phyloP scores from a whole-genome alignment of 768 basidiomycete species.

The Phanerodontia chrysosporium region DNA sequence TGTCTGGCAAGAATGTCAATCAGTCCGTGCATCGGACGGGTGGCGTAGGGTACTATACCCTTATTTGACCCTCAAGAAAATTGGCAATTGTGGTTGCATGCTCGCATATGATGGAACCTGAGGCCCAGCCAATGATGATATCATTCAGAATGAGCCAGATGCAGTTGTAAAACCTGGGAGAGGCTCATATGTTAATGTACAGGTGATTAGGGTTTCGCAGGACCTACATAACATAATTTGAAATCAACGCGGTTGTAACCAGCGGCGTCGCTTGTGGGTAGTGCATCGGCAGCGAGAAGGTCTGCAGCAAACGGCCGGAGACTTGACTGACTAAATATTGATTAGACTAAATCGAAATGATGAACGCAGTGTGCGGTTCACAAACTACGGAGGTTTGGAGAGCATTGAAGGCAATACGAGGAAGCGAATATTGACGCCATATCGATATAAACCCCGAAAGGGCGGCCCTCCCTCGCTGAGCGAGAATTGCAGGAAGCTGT shows the following conservation, averaged over 20 bases:
- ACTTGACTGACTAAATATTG: constrained; percentile 5
- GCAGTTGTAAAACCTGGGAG: constrained; percentile 78
- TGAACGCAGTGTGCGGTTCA: too few species aligned
- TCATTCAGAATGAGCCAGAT: constrained; percentile 93
- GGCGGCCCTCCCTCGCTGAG: too few species aligned
- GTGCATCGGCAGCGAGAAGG: constrained; percentile 24
- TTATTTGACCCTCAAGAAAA: constrained; percentile 21
- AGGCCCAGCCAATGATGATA: constrained; percentile 73
- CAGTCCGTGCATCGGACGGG: constrained; percentile 24
- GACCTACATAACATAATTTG: constrained; percentile 64
- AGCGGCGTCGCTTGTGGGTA: constrained; percentile 6
- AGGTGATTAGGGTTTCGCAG: background rate
- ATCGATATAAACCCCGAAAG: too few species aligned
- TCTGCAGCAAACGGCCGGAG: constrained; percentile 14
- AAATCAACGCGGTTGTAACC: constrained; percentile 25
- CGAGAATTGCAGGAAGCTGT: too few species aligned
- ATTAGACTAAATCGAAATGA: background rate
- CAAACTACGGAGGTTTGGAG: background rate
- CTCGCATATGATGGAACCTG: constrained; percentile 68
- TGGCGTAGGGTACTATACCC: constrained; percentile 16
- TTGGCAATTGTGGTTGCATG: constrained; percentile 48
- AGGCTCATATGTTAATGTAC: background rate
- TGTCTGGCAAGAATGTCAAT: background rate
- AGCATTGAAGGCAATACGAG: background rate
- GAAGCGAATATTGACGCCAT: background rate